Evolutionary conservation across 805 yeast genomes (phyloP), one percentile per base, ranked within the genome.

Genomic region (Candida berthetii): DNA sequence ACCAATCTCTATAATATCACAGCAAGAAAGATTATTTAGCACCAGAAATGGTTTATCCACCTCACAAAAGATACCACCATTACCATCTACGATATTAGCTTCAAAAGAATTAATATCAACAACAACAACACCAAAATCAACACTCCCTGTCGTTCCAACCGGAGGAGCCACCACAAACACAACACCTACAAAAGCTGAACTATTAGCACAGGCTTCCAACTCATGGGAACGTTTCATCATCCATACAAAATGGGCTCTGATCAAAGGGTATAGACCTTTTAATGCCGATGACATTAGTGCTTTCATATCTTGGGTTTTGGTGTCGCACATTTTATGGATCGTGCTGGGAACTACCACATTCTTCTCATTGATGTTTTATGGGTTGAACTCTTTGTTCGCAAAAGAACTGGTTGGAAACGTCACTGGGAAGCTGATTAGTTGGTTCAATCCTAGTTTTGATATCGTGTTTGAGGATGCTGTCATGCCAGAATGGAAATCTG

Each of bases 281-380:
- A 89, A 87, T 53, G 75, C 83, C 19, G 96, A 90, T 64, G 97
- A 90, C 53, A 71, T 87, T 40, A 74, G 87, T 15, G 96, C 97
- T 2, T 68, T 90, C 48, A 82, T 88, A 50, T 85, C 96, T 10
- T 90, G 97, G 97, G 60, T 91, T 31, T 73, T 91, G 31, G 76
- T 91, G 53, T 93, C 96, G 2, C 93, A 90, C 60, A 78, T 85
- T 1, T 58, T 85, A 2, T 74, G 95, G 75, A 66, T 90, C 35
- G 64, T 89, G 13, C 64, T 88, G 29, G 96, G 90, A 1, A 89
- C 98, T 8, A 90, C 98, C 1, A 89, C 97, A 2, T 91, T 91
- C 56, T 77, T 88, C 39, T 88, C 96, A 10, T 64, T 90, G 34
- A 68, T 90, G 4, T 70, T 91, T 31, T 76, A 48, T 81, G 64